Evolutionary conservation across 1,284 basidiomycete species (phyloP).

Genomic region (Puccinia hordei): DNA sequence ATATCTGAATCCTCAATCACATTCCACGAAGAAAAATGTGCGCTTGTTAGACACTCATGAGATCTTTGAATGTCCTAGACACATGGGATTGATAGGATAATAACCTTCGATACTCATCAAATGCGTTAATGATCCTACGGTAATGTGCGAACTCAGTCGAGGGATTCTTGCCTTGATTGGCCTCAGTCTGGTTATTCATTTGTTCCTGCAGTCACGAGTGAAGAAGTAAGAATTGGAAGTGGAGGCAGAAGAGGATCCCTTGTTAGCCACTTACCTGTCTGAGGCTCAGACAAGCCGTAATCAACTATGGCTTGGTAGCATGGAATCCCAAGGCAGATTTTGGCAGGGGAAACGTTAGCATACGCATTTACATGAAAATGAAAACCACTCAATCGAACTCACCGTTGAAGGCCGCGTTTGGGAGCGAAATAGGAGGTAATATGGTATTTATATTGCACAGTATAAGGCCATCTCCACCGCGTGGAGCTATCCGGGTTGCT

Average conservation of each 20-base stretch:
- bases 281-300: no score
- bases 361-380: no score
- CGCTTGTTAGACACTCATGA: neutral
- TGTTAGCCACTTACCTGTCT: neutral
- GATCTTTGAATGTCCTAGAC: neutral
- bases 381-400: no score
- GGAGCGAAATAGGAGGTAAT: no score
- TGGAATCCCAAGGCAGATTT: no score
- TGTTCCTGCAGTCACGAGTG: neutral
- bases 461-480: no score
- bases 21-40: constrained; percentile 2
- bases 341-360: no score
- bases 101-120: constrained; percentile 45
- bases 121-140: constrained; percentile 37
- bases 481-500: no score
- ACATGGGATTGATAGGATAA: neutral
- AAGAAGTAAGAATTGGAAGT: neutral
- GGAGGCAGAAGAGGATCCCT: neutral
- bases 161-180: neutral
- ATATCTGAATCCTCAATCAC: constrained; percentile 24
- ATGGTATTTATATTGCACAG: no score
- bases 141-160: constrained; percentile 21
- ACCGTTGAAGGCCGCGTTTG: no score
- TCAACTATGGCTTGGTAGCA: no score
- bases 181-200: neutral